Conservation (phyloP, 2,329 filamentous ascomycete species). For the Aaosphaeria arxii region DNA sequence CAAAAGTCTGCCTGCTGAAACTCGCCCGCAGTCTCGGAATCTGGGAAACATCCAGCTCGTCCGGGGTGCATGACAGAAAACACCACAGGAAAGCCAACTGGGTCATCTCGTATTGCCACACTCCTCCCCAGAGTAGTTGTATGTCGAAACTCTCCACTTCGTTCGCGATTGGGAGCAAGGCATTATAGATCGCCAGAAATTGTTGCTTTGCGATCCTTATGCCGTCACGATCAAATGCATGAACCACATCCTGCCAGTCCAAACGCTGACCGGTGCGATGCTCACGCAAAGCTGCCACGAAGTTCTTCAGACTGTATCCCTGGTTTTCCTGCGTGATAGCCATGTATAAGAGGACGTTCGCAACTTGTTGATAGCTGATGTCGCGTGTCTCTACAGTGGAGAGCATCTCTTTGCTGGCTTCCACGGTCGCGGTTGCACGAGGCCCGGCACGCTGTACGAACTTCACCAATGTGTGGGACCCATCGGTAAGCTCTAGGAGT, state of each 20-base stretch:
- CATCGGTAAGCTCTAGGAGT: conserved; percentile 62
- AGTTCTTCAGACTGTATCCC: conserved; percentile 65
- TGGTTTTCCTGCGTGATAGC: conserved; percentile 61
- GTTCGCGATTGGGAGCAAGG: conserved; percentile 68
- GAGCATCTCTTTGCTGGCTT: conserved; percentile 62
- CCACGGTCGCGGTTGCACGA: conserved; percentile 72
- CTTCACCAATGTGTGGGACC: conserved; percentile 58
- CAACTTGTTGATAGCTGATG: conserved; percentile 78
- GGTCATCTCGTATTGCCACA: conserved; percentile 81
- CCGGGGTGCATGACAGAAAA: conserved; percentile 71
- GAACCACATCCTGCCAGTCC: conserved; percentile 69
- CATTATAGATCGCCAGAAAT: conserved; percentile 77
- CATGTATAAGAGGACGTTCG: conserved; percentile 72
- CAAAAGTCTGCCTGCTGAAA: conserved; percentile 66
- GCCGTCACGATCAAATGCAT: conserved; percentile 75
- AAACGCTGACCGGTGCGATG: conserved; percentile 55
- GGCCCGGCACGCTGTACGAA: conserved; percentile 72
- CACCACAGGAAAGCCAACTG: conserved; percentile 92
- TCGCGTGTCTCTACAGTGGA: conserved; percentile 57
- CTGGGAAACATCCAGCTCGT: conserved; percentile 77
- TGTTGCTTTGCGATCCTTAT: conserved; percentile 74
- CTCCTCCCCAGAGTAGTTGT: conserved; percentile 83
- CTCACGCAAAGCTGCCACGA: conserved; percentile 57
- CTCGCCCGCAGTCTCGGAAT: conserved; percentile 79
- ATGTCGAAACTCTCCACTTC: conserved; percentile 70